Percentiles rank a stretch among this genome's conserved stretches.
These are phyloP conservation scores for Mucor indicus DNA, from an alignment of 371 early-diverging fungal genomes.

Conservation along the genomic window DNA sequence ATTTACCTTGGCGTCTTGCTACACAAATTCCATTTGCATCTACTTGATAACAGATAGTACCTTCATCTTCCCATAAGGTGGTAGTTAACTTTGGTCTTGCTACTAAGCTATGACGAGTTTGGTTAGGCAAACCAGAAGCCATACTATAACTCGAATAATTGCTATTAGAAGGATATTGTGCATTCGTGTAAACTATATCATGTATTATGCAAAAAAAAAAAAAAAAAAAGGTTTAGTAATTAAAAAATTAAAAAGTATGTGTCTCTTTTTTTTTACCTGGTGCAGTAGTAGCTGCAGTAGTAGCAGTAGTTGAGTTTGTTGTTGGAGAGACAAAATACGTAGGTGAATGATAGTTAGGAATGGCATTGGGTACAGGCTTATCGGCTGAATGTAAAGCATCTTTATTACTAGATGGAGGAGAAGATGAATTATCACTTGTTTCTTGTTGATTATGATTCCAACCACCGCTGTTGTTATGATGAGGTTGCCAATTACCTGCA, in stretches of 20 bases:
- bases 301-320: no score
- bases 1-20: constrained; percentile 71
- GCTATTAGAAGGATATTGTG: no score
- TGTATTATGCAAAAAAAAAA: no score
- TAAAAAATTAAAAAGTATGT: no score
- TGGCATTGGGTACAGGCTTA: no score
- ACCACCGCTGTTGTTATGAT: constrained; percentile 13
- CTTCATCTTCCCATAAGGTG: constrained; percentile 84
- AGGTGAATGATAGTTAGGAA: no score
- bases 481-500: constrained; percentile 6
- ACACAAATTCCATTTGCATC: constrained; percentile 82
- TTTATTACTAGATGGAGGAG: constrained; percentile 11
- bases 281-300: no score
- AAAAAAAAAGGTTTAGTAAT: no score
- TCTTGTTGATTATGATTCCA: constrained; percentile 17
- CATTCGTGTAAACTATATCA: no score
- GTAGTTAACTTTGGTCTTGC: constrained; percentile 68
- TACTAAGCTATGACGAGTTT: constrained; percentile 12
- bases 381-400: not conserved
- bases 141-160: not conserved
- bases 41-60: constrained; percentile 78
- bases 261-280: no score
- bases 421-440: not conserved
- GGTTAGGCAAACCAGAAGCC: constrained; percentile 1
- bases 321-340: no score